Percentiles rank a stretch among this genome's conserved stretches.
phyloP scores from a whole-genome alignment of 1,284 basidiomycete species.

The Sutorius eximius region DNA sequence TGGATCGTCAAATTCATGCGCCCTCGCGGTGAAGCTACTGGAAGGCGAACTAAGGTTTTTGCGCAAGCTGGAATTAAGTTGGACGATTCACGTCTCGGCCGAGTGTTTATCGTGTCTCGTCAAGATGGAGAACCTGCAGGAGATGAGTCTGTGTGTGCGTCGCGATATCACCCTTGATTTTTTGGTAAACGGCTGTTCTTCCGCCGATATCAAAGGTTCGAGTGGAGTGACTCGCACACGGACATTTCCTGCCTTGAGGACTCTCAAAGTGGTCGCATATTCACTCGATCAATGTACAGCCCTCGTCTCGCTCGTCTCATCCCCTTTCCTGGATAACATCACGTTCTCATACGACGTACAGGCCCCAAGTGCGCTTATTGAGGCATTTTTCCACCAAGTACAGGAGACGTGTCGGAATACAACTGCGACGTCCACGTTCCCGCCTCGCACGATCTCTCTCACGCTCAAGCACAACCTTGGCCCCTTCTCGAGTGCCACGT shows the following conservation, averaged over 20 bases:
- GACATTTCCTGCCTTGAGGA: constrained; percentile 24
- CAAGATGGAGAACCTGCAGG: constrained; percentile 23
- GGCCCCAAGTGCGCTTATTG: constrained; percentile 21
- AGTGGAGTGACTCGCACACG: background rate
- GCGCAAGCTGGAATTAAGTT: constrained; percentile 26
- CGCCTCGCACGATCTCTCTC: constrained; percentile 17
- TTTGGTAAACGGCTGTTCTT: constrained; percentile 11
- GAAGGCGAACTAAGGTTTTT: constrained; percentile 23
- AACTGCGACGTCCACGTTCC: background rate
- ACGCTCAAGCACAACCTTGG: constrained; percentile 32
- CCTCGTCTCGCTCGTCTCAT: constrained; percentile 27
- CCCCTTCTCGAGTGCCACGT: constrained; percentile 13
- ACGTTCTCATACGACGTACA: constrained; percentile 32
- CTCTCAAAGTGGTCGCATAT: constrained; percentile 24
- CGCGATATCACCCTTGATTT: constrained; percentile 24
- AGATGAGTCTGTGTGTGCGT: constrained; percentile 23
- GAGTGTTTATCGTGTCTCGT: constrained; percentile 24
- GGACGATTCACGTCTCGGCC: constrained; percentile 26
- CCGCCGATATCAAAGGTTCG: background rate
- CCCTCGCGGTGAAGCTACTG: constrained; percentile 21
- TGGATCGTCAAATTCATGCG: background rate
- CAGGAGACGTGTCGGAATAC: constrained; percentile 13
- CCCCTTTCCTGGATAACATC: constrained; percentile 20
- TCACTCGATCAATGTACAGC: constrained; percentile 31
- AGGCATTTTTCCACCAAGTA: constrained; percentile 28